phyloP scores from a whole-genome alignment of 73 alveolate genomes.

The Paramecium sonneborni region DNA sequence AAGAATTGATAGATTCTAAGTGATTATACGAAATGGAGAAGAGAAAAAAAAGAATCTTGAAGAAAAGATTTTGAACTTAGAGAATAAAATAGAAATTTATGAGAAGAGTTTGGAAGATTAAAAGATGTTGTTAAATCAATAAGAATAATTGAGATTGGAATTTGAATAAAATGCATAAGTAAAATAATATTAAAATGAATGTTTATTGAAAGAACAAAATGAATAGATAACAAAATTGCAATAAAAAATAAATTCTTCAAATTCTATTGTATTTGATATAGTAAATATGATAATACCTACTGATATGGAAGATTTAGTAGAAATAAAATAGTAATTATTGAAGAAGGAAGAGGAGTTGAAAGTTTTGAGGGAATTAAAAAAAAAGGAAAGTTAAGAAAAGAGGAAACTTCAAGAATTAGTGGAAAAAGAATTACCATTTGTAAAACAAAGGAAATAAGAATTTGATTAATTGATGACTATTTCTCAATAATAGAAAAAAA shows the following conservation, averaged over 20 bases:
- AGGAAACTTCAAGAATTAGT: neutral
- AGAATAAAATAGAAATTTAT: neutral
- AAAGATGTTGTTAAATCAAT: neutral
- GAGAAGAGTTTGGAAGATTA: neutral
- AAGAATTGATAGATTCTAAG: neutral
- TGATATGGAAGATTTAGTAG: neutral
- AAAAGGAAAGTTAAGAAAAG: neutral
- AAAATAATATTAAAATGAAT: neutral
- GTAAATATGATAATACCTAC: neutral
- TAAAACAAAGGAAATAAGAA: neutral
- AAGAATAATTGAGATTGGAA: neutral
- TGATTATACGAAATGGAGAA: neutral
- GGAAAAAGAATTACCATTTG: neutral
- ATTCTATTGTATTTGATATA: neutral
- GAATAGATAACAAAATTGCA: neutral
- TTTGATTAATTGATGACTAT: neutral
- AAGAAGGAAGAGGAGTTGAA: neutral
- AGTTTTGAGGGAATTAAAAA: neutral
- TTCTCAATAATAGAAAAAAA: neutral
- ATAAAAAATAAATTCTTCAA: neutral
- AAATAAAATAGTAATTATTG: neutral
- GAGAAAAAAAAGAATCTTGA: neutral
- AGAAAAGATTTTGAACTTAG: neutral
- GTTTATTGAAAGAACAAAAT: neutral
- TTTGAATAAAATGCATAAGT: neutral